Evolutionary conservation across 805 yeast genomes (phyloP), one percentile per base, ranked within the genome.

Genomic region (Cyberlindnera sargentensis): DNA sequence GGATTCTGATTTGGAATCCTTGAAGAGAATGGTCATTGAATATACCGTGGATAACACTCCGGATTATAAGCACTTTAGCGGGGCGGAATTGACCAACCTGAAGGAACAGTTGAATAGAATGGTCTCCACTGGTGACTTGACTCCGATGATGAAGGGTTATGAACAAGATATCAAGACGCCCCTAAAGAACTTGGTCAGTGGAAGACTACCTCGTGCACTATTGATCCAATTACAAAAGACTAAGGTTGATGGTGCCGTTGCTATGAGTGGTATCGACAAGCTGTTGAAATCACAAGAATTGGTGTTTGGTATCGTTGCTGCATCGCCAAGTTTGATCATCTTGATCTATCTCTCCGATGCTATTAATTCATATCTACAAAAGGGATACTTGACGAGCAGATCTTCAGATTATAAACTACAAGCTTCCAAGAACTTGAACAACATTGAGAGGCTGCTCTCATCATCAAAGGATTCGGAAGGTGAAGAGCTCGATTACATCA

Each of bases 191-290:
- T 45, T 89, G 3, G 44, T 66, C 2, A 63, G 65, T 10, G 99
- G 98, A 4, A 77, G 80, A 44, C 71, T 91, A 50, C 63, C 89
- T 7, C 72, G 95, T 43, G 80, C 90, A 11, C 62, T 93, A 37
- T 66, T 93, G 56, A 90, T 91, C 48, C 98, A 93, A 62, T 70
- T 93, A n/a, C 99, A 91, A 62, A 91, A 93, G 64, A 83, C 95
- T 9, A 91, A 91, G 63, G 97, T 93, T 6, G 99, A 91, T 61
- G 96, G 95, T 7, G 89, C 85, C 32, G 68, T 89, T 5, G 98
- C 96, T 0, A 75, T 91, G 47, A 78, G 75, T 52, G 98, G 98
- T 7, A 90, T 93, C 48, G 98, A 93, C 63, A 82, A 85, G 58
- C 68, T 91, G 51, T 72, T 93, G 37, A 84, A 88, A 61, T 82